Evolutionary conservation across 164 flowering plant species (phyloP), one percentile per base, ranked within the genome.

Genomic region (Piper longum): DNA sequence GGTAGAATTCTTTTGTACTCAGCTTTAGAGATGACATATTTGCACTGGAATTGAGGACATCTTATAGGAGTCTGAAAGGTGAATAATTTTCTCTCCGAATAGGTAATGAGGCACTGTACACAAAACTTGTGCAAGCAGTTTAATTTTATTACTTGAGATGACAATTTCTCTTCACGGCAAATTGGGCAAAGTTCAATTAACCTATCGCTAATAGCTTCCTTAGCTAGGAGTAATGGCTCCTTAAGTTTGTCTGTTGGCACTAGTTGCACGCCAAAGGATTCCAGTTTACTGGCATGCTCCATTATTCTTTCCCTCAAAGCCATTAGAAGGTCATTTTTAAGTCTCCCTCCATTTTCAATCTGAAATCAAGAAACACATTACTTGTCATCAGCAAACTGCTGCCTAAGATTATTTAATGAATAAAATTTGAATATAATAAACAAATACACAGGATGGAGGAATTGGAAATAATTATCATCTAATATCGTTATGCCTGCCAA

Each of bases 111-210:
- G 64, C 98, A 91, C 62, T 73, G 82, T 9, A 90, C 84, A 72
- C 98, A 91, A 73, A 91, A 88, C 62, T 77, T 84, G 77, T 91
- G 98, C 42, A 83, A 82, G 63, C 98, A 91, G 62, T 82, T 85
- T 77, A 91, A 67, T 2, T 62, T 78, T 60, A 85, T 68, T 83
- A 84, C 78, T 91, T 85, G 81, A 9, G 73, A 63, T 7, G 78
- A 70, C 55, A 74, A 80, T 70, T 79, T 85, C 63, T 85, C 88
- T 64, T 88, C 87, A 59, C 95, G 82, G 67, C 98, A 91, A 62
- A 91, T 87, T 12, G 85, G 75, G 74, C 98, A 91, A 51, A 69
- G 79, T 67, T 83, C 84, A 41, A 66, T 19, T 48, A 68, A 81
- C 41, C 77, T 56, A 3, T 81, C 76, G 16, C 98, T 95, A 62